These are phyloP conservation scores for Syzygium grande DNA, from an alignment of 345 rosid species.

Conservation along the genomic window DNA sequence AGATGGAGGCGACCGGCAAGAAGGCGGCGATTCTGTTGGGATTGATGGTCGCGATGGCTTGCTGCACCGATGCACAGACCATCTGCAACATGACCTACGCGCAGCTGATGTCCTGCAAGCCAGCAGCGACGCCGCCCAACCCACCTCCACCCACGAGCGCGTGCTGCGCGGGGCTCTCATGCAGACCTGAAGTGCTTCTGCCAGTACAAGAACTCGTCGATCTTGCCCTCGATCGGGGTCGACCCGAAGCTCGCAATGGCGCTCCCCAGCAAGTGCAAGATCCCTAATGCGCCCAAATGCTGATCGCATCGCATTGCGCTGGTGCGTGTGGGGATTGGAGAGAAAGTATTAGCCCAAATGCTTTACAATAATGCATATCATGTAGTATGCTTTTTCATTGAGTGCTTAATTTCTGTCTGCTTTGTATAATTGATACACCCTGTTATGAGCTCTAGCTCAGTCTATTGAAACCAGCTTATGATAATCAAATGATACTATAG, in stretches of 20 bases:
- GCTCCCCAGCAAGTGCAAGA: conserved; percentile 41
- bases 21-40: neutral
- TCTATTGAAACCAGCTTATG: neutral
- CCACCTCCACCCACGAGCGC: conserved; percentile 20
- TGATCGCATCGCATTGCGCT: neutral
- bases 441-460: neutral
- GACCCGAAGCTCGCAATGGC: conserved; percentile 53
- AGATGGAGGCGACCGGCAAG: conserved; percentile 4
- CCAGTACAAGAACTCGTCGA: conserved; percentile 33
- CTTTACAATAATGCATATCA: neutral
- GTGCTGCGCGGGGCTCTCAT: conserved; percentile 39
- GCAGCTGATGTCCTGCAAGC: conserved; percentile 36
- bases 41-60: conserved; percentile 3
- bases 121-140: conserved; percentile 34
- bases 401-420: neutral
- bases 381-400: neutral
- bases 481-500: neutral
- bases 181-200: conserved; percentile 44
- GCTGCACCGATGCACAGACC: conserved; percentile 18
- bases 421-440: neutral
- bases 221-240: conserved; percentile 42
- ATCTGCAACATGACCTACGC: conserved; percentile 28
- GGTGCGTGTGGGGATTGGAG: neutral
- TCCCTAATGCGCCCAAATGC: conserved; percentile 31
- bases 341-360: neutral